These are phyloP conservation scores for Exophiala phaeomuriformis DNA, from an alignment of 2,329 filamentous ascomycete genomes.

Conservation along the genomic window DNA sequence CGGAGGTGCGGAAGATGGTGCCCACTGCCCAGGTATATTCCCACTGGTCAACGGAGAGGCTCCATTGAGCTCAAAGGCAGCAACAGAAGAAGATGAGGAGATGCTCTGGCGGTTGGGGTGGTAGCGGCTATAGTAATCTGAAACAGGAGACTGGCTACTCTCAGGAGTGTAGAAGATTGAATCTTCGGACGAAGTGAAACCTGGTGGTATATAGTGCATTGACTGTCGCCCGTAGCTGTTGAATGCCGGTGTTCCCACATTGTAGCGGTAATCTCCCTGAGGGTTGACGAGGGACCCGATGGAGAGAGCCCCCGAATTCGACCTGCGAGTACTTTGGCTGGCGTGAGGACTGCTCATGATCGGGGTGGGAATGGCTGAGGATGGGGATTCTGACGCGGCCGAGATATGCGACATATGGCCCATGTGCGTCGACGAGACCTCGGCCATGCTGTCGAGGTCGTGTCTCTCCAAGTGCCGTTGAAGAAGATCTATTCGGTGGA, in stretches of 20 bases:
- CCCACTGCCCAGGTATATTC: constrained; percentile 22
- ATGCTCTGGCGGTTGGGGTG: constrained; percentile 24
- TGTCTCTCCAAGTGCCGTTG: constrained; percentile 46
- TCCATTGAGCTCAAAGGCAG: constrained; percentile 22
- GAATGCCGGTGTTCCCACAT: constrained; percentile 21
- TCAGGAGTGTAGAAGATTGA: constrained; percentile 27
- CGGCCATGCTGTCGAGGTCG: constrained; percentile 20
- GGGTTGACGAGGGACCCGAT: constrained; percentile 28
- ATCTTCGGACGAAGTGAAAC: constrained; percentile 24
- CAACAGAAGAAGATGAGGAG: constrained; percentile 27
- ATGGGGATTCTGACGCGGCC: constrained; percentile 18
- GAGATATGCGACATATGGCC: constrained; percentile 16
- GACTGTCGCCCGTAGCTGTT: constrained; percentile 14
- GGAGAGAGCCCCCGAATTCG: constrained; percentile 23
- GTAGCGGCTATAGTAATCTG: constrained; percentile 25
- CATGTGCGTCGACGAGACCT: constrained; percentile 11
- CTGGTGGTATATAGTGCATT: constrained; percentile 18
- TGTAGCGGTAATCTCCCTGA: constrained; percentile 21
- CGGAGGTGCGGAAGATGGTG: constrained; percentile 22
- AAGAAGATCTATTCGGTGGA: constrained; percentile 43
- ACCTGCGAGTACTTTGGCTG: constrained; percentile 20
- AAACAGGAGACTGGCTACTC: constrained; percentile 27
- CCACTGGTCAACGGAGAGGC: constrained; percentile 24
- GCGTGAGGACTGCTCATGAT: constrained; percentile 23
- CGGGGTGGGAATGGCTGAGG: constrained; percentile 20